Base-by-base conservation (phyloP, 768 basidiomycete genomes). In the Tricholoma sp. region DNA sequence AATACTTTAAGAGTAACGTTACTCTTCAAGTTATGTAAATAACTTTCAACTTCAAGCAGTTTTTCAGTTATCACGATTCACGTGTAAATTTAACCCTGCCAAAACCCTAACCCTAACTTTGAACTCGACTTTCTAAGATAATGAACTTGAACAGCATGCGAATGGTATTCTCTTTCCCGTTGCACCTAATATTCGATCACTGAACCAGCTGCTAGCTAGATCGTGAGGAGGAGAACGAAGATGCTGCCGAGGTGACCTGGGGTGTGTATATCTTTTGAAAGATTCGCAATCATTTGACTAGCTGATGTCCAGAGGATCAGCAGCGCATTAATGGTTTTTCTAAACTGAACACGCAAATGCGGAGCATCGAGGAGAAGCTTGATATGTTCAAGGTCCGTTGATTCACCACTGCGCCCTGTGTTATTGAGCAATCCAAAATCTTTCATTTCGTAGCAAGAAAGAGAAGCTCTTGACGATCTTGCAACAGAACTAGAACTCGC, bases 391-490 rank as follows among this genome's bases (percentile, higher is more conserved):
- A 90, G 81, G 94, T 93, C 32, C 16, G 72, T 65, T 10, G 12
- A 9, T 22, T 50, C 31, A 39, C 10, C 37, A 47, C 32, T 34
- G 12, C 16, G 18, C 18, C 46, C 45, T n/a, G 5, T 39, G 50
- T 31, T 27, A 50, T 9, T 49, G 12, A 59, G 55, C 56, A 51
- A 43, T 43, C 2, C 52, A 58, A 63, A 41, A 55, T 50, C 43
- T 19, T 29, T 37, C 21, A 53, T n/a, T 47, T 24, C 60, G 12
- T 66, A 98, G 94, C 86, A 90, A 81, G 94, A 96, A 74, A 95
- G 95, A 73, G 95, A 97, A 64, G 89, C 93, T 2, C 82, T 96
- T 12, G 93, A 96, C 58, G 95, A 98, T 69, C 80, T 97, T 29
- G 74, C 84, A 1, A 89, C 82, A 46, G 95, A 97, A 65, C 81